phyloP scores from a whole-genome alignment of 306 rosid species.

The Quercus agrifolia region DNA sequence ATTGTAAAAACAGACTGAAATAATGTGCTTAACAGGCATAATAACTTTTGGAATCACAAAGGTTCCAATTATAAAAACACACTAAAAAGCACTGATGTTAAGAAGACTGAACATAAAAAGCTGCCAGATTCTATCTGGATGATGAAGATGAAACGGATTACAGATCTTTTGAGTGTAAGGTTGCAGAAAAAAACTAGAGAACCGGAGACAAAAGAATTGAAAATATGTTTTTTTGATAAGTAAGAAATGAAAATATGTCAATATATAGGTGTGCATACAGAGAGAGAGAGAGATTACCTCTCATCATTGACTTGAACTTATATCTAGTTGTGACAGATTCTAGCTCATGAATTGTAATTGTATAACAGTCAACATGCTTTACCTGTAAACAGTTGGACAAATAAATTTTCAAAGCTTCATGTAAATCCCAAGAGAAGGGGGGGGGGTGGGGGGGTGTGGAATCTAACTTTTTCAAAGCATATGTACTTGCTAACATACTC shows the following conservation, averaged over 20 bases:
- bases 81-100: background rate
- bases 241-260: background rate
- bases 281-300: constrained; percentile 56
- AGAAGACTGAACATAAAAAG: background rate
- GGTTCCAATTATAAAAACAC: background rate
- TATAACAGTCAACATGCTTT: constrained; percentile 75
- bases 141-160: background rate
- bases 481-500: too few relatives aligned
- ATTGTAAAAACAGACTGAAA: background rate
- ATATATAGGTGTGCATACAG: background rate
- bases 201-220: background rate
- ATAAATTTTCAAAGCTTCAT: background rate
- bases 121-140: background rate
- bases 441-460: too few relatives aligned
- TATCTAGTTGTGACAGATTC: constrained; percentile 68
- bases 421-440: background rate
- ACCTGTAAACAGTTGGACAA: constrained; percentile 44
- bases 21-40: background rate
- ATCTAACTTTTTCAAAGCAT: background rate
- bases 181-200: background rate
- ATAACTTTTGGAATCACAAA: background rate
- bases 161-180: background rate
- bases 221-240: background rate
- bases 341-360: constrained; percentile 63
- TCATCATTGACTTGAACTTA: constrained; percentile 95